phyloP scores from a whole-genome alignment of 495 filamentous ascomycete genomes.

The Aspergillus affinis region DNA sequence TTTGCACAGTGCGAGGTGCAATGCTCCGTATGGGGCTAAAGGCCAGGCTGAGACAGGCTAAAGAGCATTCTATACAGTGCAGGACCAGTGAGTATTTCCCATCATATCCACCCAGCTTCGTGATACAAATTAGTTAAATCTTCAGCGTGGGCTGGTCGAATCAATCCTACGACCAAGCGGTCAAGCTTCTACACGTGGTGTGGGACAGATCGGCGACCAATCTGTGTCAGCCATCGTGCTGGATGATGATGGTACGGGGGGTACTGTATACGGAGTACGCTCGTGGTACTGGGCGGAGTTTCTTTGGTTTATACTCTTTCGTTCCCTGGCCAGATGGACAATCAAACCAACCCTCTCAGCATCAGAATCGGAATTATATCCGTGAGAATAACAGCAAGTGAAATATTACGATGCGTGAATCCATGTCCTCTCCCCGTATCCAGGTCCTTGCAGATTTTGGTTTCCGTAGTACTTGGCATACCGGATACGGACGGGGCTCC shows the following conservation, averaged over 20 bases:
- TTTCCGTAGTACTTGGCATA: not conserved
- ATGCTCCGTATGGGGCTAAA: not conserved
- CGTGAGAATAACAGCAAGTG: too few species aligned
- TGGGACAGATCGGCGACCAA: constrained; percentile 26
- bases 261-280: not conserved
- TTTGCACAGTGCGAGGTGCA: not conserved
- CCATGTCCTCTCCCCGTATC: too few species aligned
- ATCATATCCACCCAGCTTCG: not conserved
- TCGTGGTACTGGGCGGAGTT: not conserved
- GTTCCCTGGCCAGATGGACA: too few species aligned
- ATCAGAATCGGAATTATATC: too few species aligned
- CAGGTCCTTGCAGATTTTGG: too few species aligned
- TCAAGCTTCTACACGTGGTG: constrained; percentile 38
- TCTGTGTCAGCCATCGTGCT: not conserved
- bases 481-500: not conserved
- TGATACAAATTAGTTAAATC: not conserved
- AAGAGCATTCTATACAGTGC: not conserved
- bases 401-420: too few species aligned
- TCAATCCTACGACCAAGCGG: constrained; percentile 23
- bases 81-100: not conserved
- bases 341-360: too few species aligned
- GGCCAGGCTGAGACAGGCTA: too few species aligned
- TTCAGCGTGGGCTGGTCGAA: constrained; percentile 9
- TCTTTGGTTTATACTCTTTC: not conserved
- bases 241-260: too few species aligned